These are phyloP conservation scores for Cucurbita argyrosperma DNA, from an alignment of 306 rosid genomes.

Conservation along the genomic window DNA sequence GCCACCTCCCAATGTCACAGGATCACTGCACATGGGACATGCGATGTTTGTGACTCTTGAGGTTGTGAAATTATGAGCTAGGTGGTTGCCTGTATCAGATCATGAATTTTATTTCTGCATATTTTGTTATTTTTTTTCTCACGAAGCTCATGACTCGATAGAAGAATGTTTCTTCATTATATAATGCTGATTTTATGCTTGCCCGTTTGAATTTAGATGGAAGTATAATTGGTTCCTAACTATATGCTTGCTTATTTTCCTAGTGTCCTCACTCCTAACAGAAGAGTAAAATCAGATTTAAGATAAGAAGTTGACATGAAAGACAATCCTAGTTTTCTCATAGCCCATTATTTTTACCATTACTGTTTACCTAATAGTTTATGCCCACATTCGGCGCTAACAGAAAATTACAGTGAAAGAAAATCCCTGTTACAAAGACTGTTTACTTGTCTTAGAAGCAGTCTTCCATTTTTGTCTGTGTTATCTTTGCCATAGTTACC, in stretches of 20 bases:
- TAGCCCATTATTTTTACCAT: neutral
- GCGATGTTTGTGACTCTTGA: slow-evolving; percentile 98
- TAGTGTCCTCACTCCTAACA: neutral
- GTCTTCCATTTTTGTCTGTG: neutral
- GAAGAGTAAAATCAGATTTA: neutral
- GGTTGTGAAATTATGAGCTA: slow-evolving; percentile 29
- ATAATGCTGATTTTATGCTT: neutral
- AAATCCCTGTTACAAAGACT: neutral
- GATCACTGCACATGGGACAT: slow-evolving; percentile 96
- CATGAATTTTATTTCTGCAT: neutral
- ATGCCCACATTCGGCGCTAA: neutral
- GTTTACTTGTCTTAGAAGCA: neutral
- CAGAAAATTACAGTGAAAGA: neutral
- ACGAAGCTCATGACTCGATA: neutral
- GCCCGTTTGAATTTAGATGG: neutral
- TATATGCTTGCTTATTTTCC: neutral
- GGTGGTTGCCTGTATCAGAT: neutral
- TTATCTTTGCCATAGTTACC: neutral
- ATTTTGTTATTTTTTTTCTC: neutral
- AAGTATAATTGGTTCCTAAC: neutral
- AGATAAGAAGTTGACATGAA: neutral
- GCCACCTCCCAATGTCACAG: slow-evolving; percentile 99
- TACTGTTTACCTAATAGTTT: neutral
- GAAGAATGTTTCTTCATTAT: neutral
- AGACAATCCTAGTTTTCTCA: neutral